These are phyloP conservation scores for Striga asiatica DNA, from an alignment of 257 asterid species.

Conservation along the genomic window DNA sequence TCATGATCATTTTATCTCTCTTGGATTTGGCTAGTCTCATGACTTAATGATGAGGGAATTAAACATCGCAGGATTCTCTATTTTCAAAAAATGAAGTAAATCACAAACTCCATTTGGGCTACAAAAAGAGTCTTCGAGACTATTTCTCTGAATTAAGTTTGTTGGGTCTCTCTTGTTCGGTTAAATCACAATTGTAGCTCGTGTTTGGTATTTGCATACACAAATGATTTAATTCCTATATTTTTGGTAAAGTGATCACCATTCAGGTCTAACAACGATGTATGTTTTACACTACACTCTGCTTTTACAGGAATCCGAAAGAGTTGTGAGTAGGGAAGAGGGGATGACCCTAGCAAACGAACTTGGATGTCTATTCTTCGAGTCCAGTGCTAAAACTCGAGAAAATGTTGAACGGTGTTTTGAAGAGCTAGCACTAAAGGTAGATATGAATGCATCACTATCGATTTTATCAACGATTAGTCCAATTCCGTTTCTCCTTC, in stretches of 20 bases:
- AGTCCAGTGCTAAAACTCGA: conserved; percentile 86
- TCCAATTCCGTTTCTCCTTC: not conserved
- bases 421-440: conserved; percentile 73
- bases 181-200: no score
- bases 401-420: conserved; percentile 75
- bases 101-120: no score
- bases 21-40: no score
- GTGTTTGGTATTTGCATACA: no score
- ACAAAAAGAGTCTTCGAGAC: not conserved
- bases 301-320: conserved; percentile 60
- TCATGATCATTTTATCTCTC: no score
- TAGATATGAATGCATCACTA: conserved; percentile 11
- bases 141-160: not conserved
- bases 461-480: not conserved
- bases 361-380: conserved; percentile 67
- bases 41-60: no score
- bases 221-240: no score
- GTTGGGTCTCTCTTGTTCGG: not conserved
- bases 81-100: no score
- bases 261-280: not conserved
- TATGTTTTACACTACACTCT: not conserved
- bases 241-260: no score
- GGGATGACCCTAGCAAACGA: conserved; percentile 63
- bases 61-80: no score
- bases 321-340: conserved; percentile 75